Evolutionary conservation across 495 filamentous ascomycete species (phyloP).

Genomic region (Talaromyces nanjingensis): DNA sequence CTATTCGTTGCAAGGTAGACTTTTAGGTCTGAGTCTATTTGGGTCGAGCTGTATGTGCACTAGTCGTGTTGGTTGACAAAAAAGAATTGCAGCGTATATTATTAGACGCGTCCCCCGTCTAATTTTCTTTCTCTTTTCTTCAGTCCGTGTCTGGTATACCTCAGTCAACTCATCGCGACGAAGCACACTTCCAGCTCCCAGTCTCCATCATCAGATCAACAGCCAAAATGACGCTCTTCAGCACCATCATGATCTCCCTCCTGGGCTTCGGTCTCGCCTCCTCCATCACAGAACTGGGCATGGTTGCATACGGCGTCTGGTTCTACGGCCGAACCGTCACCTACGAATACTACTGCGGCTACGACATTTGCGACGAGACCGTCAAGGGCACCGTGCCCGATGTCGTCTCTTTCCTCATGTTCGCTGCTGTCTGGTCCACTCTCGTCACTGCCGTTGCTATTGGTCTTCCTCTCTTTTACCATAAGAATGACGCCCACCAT

Average conservation of each 20-base stretch:
- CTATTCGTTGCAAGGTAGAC: neutral
- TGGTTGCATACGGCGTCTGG: conserved; percentile 15
- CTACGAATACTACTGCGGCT: conserved; percentile 8
- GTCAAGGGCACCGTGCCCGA: conserved; percentile 15
- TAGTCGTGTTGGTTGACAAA: neutral
- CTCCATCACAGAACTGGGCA: conserved; percentile 22
- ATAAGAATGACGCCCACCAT: conserved; percentile 13
- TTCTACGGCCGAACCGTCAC: conserved; percentile 1
- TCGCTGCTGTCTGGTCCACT: conserved; percentile 20
- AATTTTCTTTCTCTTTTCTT: neutral
- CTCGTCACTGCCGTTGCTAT: conserved; percentile 14
- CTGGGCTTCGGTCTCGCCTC: conserved; percentile 18
- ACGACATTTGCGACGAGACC: conserved; percentile 1
- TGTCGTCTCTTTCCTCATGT: conserved; percentile 21
- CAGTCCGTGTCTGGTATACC: neutral
- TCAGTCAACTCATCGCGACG: neutral
- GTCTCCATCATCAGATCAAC: neutral
- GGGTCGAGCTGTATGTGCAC: neutral
- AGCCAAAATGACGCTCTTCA: conserved; percentile 19
- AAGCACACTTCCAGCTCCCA: neutral
- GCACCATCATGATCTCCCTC: conserved; percentile 20
- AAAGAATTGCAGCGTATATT: neutral
- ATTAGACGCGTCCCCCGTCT: neutral
- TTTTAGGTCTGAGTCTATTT: neutral
- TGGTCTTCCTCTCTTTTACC: conserved; percentile 17